Percentiles rank a stretch among this genome's conserved stretches.
These are phyloP conservation scores for Fomitiporia mediterranea DNA, from an alignment of 1,284 basidiomycete species.

Conservation along the genomic window DNA sequence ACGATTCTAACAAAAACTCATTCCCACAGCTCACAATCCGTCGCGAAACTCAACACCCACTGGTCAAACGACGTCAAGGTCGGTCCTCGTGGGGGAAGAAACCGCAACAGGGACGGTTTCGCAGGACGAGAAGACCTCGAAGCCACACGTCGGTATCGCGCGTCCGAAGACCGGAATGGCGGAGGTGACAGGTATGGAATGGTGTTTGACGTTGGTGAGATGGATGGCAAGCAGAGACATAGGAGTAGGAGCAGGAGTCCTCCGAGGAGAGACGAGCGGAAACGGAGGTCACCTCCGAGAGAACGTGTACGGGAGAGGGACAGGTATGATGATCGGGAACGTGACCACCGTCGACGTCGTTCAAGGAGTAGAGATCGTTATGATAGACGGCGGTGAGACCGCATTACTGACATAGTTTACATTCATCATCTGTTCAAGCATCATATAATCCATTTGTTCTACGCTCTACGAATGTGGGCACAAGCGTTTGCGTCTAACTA, in stretches of 20 bases:
- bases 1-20: background rate
- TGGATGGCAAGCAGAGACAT: constrained; percentile 23
- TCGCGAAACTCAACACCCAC: constrained; percentile 63
- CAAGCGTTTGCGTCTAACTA: background rate
- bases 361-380: constrained; percentile 16
- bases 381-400: constrained; percentile 6
- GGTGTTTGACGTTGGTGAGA: constrained; percentile 62
- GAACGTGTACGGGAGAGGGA: constrained; percentile 22
- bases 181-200: constrained; percentile 49
- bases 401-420: background rate
- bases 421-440: background rate
- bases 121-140: constrained; percentile 72
- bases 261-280: constrained; percentile 21
- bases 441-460: background rate
- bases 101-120: constrained; percentile 40
- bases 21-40: constrained; percentile 78
- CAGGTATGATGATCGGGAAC: background rate
- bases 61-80: constrained; percentile 74
- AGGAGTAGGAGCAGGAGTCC: constrained; percentile 29
- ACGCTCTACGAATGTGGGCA: too few species aligned
- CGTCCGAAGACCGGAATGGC: constrained; percentile 30
- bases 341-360: constrained; percentile 7
- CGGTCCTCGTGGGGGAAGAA: constrained; percentile 37
- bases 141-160: constrained; percentile 58
- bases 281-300: constrained; percentile 10